phyloP scores from a whole-genome alignment of 345 rosid genomes.

The Gossypium thurberi region DNA sequence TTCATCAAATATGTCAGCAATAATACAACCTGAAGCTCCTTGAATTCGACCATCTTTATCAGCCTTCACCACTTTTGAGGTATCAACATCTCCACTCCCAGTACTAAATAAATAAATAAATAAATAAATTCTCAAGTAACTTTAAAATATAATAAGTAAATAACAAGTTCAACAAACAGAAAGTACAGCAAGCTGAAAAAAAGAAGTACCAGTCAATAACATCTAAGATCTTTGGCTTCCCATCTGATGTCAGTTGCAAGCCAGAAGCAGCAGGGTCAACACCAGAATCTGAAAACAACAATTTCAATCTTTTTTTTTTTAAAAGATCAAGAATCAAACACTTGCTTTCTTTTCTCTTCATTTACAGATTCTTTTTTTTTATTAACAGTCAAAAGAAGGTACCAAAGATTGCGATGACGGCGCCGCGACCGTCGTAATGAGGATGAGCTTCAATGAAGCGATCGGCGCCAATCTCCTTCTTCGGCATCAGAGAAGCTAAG shows the following conservation, averaged over 20 bases:
- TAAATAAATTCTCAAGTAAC: neutral
- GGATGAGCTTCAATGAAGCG: constrained; percentile 73
- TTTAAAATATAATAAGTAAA: neutral
- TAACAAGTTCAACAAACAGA: neutral
- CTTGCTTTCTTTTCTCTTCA: no score
- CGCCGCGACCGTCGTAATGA: constrained; percentile 86
- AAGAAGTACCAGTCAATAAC: constrained; percentile 73
- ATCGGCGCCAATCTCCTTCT: constrained; percentile 84
- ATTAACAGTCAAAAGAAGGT: neutral
- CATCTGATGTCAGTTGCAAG: constrained; percentile 82
- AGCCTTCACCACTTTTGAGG: constrained; percentile 83
- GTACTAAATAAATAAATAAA: constrained; percentile 41
- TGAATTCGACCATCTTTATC: constrained; percentile 59
- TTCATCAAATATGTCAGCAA: neutral
- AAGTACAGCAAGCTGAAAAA: neutral
- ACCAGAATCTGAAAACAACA: constrained; percentile 62
- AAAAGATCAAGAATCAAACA: no score
- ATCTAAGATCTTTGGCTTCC: constrained; percentile 88
- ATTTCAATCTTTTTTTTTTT: no score
- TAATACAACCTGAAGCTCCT: constrained; percentile 78
- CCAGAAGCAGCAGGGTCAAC: constrained; percentile 95
- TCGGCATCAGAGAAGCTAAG: constrained; percentile 95
- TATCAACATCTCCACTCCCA: constrained; percentile 93
- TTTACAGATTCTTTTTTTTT: neutral
- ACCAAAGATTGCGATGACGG: constrained; percentile 86